Percentiles rank a stretch among this genome's conserved stretches.
phyloP scores from a whole-genome alignment of 1,139 yeast genomes.

The Suhomyces bolitotheri region DNA sequence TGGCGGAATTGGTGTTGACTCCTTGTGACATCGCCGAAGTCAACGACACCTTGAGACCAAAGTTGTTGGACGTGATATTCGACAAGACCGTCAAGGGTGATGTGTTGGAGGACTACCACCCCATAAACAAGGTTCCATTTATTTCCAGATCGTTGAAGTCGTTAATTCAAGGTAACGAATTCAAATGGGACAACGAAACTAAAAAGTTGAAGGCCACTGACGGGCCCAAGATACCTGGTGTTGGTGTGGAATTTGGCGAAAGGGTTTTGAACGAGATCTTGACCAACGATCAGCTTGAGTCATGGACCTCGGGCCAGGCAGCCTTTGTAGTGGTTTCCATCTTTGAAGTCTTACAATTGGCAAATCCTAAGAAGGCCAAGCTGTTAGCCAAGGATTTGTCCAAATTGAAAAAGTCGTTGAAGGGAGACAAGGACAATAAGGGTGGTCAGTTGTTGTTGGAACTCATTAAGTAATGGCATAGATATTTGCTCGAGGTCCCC shows the following conservation, averaged over 20 bases:
- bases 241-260: constrained; percentile 65
- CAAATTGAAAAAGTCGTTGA: constrained; percentile 49
- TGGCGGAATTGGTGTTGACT: constrained; percentile 68
- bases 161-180: constrained; percentile 69
- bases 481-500: too few relatives aligned
- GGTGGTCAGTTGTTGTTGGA: constrained; percentile 72
- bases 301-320: constrained; percentile 78
- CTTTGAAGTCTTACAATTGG: constrained; percentile 51
- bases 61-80: constrained; percentile 56
- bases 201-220: constrained; percentile 48
- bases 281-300: constrained; percentile 44
- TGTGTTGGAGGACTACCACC: constrained; percentile 64
- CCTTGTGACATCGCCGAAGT: constrained; percentile 50
- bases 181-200: constrained; percentile 65
- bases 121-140: constrained; percentile 67
- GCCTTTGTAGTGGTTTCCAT: constrained; percentile 79
- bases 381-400: constrained; percentile 55
- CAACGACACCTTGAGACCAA: constrained; percentile 44
- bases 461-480: constrained; percentile 13
- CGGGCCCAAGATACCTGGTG: constrained; percentile 49
- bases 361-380: constrained; percentile 36
- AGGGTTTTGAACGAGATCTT: constrained; percentile 53
- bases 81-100: constrained; percentile 64
- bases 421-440: constrained; percentile 59
- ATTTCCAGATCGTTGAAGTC: constrained; percentile 76